Evolutionary conservation across 2,329 filamentous ascomycete species (phyloP).

Genomic region (Aspergillus jensenii): DNA sequence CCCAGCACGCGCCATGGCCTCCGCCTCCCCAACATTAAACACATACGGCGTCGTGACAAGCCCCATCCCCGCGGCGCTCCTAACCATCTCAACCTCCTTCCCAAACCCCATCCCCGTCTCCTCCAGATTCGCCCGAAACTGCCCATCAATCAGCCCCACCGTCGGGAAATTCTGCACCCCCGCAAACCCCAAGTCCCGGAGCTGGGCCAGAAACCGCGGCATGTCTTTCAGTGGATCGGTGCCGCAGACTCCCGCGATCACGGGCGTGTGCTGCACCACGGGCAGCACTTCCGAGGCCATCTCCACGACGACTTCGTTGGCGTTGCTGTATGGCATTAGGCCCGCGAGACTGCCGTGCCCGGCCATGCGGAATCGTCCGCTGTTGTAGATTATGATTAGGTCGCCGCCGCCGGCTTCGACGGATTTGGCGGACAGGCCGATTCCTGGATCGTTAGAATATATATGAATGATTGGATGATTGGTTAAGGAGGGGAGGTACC

Average conservation of each 20-base stretch:
- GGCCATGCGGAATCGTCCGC: slow-evolving; percentile 71
- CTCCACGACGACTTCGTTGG: slow-evolving; percentile 67
- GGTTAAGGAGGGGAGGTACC: slow-evolving; percentile 32
- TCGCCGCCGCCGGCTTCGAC: slow-evolving; percentile 68
- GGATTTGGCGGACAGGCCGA: slow-evolving; percentile 69
- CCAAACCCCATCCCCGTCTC: slow-evolving; percentile 71
- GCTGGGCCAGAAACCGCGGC: slow-evolving; percentile 57
- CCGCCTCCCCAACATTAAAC: slow-evolving; percentile 62
- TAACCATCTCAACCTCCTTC: slow-evolving; percentile 66
- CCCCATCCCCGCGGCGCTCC: slow-evolving; percentile 57
- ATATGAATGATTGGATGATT: background rate
- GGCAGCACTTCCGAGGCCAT: slow-evolving; percentile 70
- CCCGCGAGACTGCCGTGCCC: slow-evolving; percentile 68
- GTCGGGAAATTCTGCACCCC: slow-evolving; percentile 75
- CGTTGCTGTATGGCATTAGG: slow-evolving; percentile 70
- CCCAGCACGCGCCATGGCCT: slow-evolving; percentile 62
- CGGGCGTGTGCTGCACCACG: slow-evolving; percentile 62
- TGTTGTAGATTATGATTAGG: slow-evolving; percentile 72
- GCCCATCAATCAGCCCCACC: slow-evolving; percentile 68
- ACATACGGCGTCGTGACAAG: slow-evolving; percentile 70
- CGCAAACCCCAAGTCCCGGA: slow-evolving; percentile 64
- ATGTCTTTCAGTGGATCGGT: slow-evolving; percentile 69
- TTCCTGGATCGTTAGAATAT: slow-evolving; percentile 45
- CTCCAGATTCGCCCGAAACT: slow-evolving; percentile 66
- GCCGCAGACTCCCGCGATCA: slow-evolving; percentile 69